Evolutionary conservation across 371 early-diverging fungal genomes (phyloP), one percentile per base, ranked within the genome.

Genomic region (Mucor mucedo): DNA sequence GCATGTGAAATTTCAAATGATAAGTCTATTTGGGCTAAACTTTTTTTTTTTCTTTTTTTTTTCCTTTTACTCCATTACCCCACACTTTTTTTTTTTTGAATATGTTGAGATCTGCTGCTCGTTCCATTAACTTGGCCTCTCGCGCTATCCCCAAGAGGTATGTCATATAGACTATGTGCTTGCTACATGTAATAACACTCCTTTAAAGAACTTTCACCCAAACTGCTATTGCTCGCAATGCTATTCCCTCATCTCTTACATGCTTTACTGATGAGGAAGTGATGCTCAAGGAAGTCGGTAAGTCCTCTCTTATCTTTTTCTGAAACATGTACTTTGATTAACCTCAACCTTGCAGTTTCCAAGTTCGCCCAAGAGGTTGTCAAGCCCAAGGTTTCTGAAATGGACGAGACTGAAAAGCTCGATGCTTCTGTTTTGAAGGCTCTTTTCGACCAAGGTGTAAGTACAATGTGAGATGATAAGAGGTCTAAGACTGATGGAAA

Each of bases 321-420:
- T 21, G 5, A 47, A 27, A 27, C 27, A 3, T 28, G 7, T n/a
- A 42, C 33, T 30, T 11, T 27, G 13, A 3, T 10, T 27, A 49
- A 27, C 8, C 41, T 27, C 27, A 11, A 28, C 44, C 8, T 41
- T 40, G 4, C 59, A 89, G 98, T 95, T 7, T 75, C 91, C 47
- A 90, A 90, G 60, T 97, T 96, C 58, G 94, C 98, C 41, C 82
- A 87, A 56, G 92, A 94, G 41, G 80, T 84, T 41, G 84, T 98
- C 55, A 84, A 87, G 73, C 98, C 98, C 61, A 90, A 89, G 75
- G 98, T 97, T 10, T 52, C 73, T 10, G 80, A 91, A 56, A 98
- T 98, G 99, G 99, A 98, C 78, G 97, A 98, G 74, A 82, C 78
- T 7, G 97, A 97, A 75, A 58, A 76, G 58, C 70, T 97, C 68